These are phyloP conservation scores for Hansenula lynferdii DNA, from an alignment of 1,139 yeast genomes.

Conservation along the genomic window DNA sequence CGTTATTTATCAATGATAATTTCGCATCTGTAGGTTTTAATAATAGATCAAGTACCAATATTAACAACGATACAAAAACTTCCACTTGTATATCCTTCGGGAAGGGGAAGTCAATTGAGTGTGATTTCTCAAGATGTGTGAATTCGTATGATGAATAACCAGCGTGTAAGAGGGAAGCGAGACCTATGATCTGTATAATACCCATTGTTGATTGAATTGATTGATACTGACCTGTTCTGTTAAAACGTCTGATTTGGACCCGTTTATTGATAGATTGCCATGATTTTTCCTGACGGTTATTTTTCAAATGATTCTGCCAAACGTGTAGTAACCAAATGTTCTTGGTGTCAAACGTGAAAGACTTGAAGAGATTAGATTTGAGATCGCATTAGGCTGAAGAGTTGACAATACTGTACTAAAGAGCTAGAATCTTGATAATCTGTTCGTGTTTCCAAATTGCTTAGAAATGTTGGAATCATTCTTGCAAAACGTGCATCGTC, in stretches of 20 bases:
- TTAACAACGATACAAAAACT: conserved; percentile 6
- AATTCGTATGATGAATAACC: conserved; percentile 18
- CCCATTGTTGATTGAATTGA: conserved; percentile 1
- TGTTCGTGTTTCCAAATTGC: too few relatives aligned
- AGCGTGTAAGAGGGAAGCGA: conserved; percentile 11
- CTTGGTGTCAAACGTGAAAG: too few relatives aligned
- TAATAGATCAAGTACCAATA: conserved; percentile 10
- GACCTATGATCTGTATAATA: neutral
- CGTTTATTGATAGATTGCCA: neutral
- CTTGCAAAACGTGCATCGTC: too few relatives aligned
- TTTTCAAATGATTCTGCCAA: neutral
- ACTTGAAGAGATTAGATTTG: neutral
- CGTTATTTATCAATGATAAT: conserved; percentile 13
- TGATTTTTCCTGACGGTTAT: neutral
- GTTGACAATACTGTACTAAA: too few relatives aligned
- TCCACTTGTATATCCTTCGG: conserved; percentile 13
- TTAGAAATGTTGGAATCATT: too few relatives aligned
- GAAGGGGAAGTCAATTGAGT: conserved; percentile 1
- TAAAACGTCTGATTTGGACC: neutral
- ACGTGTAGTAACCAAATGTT: neutral
- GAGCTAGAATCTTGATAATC: too few relatives aligned
- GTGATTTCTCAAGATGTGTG: conserved; percentile 12
- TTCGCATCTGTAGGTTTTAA: conserved; percentile 2
- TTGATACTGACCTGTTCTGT: too few relatives aligned
- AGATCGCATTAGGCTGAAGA: too few relatives aligned